Evolutionary conservation across 1,139 yeast genomes (phyloP), one percentile per base, ranked within the genome.

Genomic region (Debaryomyces sp.): DNA sequence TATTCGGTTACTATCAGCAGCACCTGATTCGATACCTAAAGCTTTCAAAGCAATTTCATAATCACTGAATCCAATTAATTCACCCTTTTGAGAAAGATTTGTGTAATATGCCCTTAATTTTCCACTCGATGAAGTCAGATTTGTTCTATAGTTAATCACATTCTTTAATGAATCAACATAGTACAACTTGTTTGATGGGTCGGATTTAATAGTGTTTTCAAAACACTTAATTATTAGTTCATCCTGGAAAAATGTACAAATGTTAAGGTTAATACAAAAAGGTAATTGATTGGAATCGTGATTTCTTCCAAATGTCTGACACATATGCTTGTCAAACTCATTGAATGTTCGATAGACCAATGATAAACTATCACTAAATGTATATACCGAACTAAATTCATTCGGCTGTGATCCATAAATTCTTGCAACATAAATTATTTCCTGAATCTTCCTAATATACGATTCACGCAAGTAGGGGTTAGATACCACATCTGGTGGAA

Each of bases 161-260:
- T 55, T 59, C 48, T 63, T 66, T 43, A 74, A 57, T 4, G 90
- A 83, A 62, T 92, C 97, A 49, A 87, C 84, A 57, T 90, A 91
- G 43, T 75, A 68, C 6, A 90, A 81, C 5, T 70, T 64, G 54
- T 84, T 79, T 0, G 49, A 56, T 0, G 81, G 77, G 61, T 91
- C 96, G 7, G 81, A 67, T 1, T 61, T 58, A 1, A 74, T 65
- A 26, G 86, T 80, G 6, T 70, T 67, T 43, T 84, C 85, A 64
- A 84, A 92, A 49, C 90, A 81, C 41, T 75, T 75, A 30, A 82
- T 77, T 10, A 91, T 74, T 40, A 80, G 67, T 44, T 81, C 82
- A 56, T 88, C 95, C 41, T 77, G 72, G 63, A 85, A 89, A 71
- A 52, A 83, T 0, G 69, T 77, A 33, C 80, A 75, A 1, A 80